Conservation (phyloP, 805 yeast genomes). For the Ogataea populi-albae region DNA sequence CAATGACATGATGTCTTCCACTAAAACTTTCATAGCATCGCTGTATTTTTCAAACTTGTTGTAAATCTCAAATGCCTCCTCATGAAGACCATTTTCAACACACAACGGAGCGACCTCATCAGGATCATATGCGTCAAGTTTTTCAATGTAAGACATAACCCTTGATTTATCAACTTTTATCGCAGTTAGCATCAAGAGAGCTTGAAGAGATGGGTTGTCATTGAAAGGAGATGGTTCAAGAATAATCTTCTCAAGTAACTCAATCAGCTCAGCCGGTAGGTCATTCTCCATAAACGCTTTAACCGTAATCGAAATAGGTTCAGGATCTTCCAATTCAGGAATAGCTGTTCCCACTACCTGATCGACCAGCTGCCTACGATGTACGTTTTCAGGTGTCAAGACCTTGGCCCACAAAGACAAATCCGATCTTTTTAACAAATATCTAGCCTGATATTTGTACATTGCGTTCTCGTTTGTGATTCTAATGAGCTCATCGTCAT, state of each 20-base stretch:
- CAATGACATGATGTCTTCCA: constrained; percentile 88
- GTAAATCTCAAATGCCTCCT: constrained; percentile 93
- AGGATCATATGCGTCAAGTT: constrained; percentile 87
- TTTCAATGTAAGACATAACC: constrained; percentile 80
- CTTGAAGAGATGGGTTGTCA: constrained; percentile 93
- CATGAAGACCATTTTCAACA: constrained; percentile 81
- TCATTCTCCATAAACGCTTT: constrained; percentile 96
- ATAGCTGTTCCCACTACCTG: constrained; percentile 95
- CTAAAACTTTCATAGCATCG: constrained; percentile 85
- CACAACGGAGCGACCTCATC: constrained; percentile 91
- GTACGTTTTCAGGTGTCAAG: constrained; percentile 68
- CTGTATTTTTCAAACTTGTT: constrained; percentile 73
- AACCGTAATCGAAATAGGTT: constrained; percentile 89
- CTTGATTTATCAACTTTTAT: constrained; percentile 90
- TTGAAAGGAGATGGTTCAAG: constrained; percentile 96
- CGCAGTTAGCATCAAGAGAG: constrained; percentile 88
- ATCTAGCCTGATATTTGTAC: constrained; percentile 99
- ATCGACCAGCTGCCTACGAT: constrained; percentile 89
- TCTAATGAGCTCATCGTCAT: constrained; percentile 82
- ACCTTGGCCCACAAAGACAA: constrained; percentile 78
- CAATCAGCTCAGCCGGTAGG: constrained; percentile 88
- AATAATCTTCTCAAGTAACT: constrained; percentile 91
- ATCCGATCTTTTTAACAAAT: constrained; percentile 86
- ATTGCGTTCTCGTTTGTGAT: constrained; percentile 96
- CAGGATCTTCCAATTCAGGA: constrained; percentile 90